phyloP scores from a whole-genome alignment of 257 asterid genomes.

The Cruciata laevipes region DNA sequence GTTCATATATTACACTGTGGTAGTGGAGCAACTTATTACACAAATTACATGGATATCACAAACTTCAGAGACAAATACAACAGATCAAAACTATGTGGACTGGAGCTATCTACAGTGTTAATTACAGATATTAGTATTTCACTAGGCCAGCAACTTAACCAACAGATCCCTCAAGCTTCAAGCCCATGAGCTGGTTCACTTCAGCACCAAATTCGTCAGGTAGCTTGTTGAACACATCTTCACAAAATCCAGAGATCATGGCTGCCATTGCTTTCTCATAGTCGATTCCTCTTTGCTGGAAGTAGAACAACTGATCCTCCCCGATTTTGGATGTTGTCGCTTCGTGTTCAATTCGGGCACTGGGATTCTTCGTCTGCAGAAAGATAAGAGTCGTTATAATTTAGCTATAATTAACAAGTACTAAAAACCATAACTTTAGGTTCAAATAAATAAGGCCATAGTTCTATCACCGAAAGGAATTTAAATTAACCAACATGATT shows the following conservation, averaged over 20 bases:
- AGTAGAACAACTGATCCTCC: slow-evolving; percentile 87
- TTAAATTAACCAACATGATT: not conserved
- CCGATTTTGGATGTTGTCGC: slow-evolving; percentile 94
- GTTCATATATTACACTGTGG: no score
- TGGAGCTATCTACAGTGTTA: not conserved
- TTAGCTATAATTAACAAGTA: not conserved
- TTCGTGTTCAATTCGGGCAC: slow-evolving; percentile 73
- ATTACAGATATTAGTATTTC: no score
- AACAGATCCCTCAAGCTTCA: slow-evolving; percentile 95
- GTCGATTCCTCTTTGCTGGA: slow-evolving; percentile 93
- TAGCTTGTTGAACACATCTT: slow-evolving; percentile 84
- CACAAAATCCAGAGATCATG: slow-evolving; percentile 91
- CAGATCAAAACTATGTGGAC: not conserved
- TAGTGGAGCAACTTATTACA: not conserved
- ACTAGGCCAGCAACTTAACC: slow-evolving; percentile 32
- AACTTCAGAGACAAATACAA: not conserved
- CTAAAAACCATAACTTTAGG: not conserved
- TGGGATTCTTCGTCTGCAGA: slow-evolving; percentile 59
- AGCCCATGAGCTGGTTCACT: slow-evolving; percentile 89
- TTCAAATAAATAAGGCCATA: not conserved
- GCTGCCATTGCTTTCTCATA: slow-evolving; percentile 97
- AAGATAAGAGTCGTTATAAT: not conserved
- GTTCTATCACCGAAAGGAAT: not conserved
- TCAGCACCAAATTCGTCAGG: slow-evolving; percentile 95
- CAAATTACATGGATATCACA: not conserved